A percentile compares a stretch with the other conserved stretches of the same genome.
Conservation (phyloP, 192 early-diverging fungal genomes). For the Funneliformis mosseae region DNA sequence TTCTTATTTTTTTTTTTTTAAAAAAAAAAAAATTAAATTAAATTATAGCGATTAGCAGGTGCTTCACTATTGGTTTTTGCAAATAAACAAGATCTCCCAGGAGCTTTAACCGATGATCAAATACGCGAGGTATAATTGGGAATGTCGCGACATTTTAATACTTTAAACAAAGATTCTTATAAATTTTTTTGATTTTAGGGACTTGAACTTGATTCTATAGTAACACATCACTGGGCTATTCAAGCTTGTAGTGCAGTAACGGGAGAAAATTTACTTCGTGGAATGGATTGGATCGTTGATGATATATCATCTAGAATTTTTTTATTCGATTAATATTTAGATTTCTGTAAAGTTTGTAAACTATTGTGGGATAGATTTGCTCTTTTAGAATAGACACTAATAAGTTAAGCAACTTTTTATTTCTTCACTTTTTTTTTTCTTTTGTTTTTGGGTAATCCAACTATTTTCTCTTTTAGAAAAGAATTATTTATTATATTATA, state of each 20-base stretch:
- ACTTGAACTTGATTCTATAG: conserved; percentile 69
- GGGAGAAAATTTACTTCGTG: conserved; percentile 80
- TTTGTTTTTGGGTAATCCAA: no score
- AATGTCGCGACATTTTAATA: background rate
- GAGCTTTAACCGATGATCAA: conserved; percentile 71
- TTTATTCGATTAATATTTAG: conserved; percentile 57
- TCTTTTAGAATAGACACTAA: no score
- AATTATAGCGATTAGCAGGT: conserved; percentile 76
- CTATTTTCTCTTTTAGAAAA: no score
- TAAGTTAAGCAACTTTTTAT: no score
- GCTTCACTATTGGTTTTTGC: conserved; percentile 93
- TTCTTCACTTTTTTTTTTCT: no score
- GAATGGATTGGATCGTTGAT: conserved; percentile 91
- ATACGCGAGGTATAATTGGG: conserved; percentile 62
- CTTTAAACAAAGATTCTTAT: conserved; percentile 13
- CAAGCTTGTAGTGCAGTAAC: conserved; percentile 88
- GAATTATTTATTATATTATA: no score
- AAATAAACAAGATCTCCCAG: conserved; percentile 96
- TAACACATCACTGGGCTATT: conserved; percentile 94
- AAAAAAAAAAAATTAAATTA: no score
- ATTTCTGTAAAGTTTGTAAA: no score
- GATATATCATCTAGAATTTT: conserved; percentile 92
- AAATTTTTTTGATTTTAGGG: conserved; percentile 41
- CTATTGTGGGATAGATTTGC: no score
- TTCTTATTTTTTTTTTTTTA: background rate